Conservation (phyloP, 495 filamentous ascomycete species). For the Astrocystis sublimbata region DNA sequence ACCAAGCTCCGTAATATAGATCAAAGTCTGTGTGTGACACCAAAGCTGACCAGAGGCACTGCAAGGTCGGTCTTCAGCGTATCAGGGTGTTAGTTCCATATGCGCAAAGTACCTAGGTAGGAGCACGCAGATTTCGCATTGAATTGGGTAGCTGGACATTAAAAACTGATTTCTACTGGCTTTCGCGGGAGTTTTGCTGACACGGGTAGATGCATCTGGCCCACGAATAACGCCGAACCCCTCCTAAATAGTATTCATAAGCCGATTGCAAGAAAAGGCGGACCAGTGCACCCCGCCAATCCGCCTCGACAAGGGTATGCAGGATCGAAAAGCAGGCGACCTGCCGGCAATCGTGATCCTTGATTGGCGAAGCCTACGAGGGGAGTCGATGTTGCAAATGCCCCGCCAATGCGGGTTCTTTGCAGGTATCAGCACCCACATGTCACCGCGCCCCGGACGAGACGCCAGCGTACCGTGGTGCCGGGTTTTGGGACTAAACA, state of each 20-base stretch:
- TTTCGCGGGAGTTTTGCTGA: neutral
- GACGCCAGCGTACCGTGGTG: no score
- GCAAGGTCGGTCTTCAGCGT: neutral
- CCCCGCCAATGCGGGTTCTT: no score
- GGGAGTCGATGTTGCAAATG: no score
- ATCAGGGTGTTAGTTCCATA: neutral
- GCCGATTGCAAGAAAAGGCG: no score
- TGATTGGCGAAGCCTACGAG: no score
- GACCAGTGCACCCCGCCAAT: neutral
- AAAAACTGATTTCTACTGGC: neutral
- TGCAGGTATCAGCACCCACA: no score
- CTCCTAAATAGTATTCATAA: no score
- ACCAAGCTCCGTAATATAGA: neutral
- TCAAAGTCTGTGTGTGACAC: neutral
- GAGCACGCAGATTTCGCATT: neutral
- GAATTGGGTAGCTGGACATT: neutral
- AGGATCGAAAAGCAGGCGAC: neutral
- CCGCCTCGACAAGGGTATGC: neutral
- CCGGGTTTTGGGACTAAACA: no score
- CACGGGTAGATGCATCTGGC: conserved; percentile 1
- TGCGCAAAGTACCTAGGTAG: neutral
- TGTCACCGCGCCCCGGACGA: no score
- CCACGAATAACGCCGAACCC: neutral
- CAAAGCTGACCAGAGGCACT: neutral
- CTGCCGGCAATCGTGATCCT: neutral